These are phyloP conservation scores for Diaporthe vexans DNA, from an alignment of 2,329 filamentous ascomycete species.

Conservation along the genomic window DNA sequence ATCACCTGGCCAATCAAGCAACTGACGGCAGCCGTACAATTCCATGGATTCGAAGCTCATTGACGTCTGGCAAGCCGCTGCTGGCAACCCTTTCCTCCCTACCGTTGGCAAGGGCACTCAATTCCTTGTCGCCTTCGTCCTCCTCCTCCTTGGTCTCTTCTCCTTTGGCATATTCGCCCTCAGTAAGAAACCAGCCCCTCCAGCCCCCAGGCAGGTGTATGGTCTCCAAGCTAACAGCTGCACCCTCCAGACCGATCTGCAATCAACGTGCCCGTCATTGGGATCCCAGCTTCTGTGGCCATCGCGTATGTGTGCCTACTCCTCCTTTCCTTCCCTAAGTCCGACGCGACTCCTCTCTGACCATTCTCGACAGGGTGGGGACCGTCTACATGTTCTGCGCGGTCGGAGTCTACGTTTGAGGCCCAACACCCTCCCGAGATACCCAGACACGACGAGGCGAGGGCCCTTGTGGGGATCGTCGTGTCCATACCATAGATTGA, in stretches of 20 bases:
- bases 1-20: not conserved
- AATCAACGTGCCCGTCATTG: slow-evolving; percentile 81
- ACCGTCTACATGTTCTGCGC: slow-evolving; percentile 99
- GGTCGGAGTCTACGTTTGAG: slow-evolving; percentile 96
- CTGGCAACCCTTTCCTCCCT: slow-evolving; percentile 87
- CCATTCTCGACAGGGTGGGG: slow-evolving; percentile 76
- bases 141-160: slow-evolving; percentile 80
- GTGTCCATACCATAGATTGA: slow-evolving; percentile 57
- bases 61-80: slow-evolving; percentile 94
- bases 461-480: slow-evolving; percentile 40
- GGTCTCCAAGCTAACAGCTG: slow-evolving; percentile 45
- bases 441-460: slow-evolving; percentile 42
- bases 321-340: not conserved
- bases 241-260: slow-evolving; percentile 81
- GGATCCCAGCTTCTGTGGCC: slow-evolving; percentile 87
- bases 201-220: not conserved
- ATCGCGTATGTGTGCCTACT: slow-evolving; percentile 78
- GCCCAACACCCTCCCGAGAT: slow-evolving; percentile 52
- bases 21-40: not conserved
- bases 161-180: slow-evolving; percentile 86
- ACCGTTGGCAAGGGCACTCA: slow-evolving; percentile 85
- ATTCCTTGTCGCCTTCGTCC: slow-evolving; percentile 82
- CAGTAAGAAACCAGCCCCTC: slow-evolving; percentile 69
- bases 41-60: slow-evolving; percentile 86
- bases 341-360: slow-evolving; percentile 9